phyloP scores from a whole-genome alignment of 495 filamentous ascomycete species.

The Chaetomium cochliodes region DNA sequence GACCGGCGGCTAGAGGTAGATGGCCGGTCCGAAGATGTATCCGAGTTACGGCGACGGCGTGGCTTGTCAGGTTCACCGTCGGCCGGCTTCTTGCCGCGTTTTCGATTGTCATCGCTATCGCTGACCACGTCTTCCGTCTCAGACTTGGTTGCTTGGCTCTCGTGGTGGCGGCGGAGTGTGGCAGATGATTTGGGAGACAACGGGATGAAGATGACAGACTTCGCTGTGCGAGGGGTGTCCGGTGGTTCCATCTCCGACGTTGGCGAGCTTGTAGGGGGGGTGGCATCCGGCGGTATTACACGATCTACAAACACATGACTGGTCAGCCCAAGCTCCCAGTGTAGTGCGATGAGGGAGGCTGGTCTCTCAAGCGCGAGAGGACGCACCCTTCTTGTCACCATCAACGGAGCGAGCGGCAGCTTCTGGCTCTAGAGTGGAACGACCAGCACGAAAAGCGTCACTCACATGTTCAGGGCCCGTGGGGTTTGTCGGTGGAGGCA shows the following conservation, averaged over 20 bases:
- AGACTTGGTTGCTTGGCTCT: constrained; percentile 26
- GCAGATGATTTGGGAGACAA: constrained; percentile 44
- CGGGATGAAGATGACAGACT: constrained; percentile 46
- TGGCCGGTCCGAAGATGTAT: constrained; percentile 37
- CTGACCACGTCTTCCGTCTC: constrained; percentile 18
- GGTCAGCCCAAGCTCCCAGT: neutral
- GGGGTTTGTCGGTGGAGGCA: constrained; percentile 21
- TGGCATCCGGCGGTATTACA: constrained; percentile 30
- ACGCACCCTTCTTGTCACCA: constrained; percentile 36
- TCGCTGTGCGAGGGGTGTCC: constrained; percentile 27
- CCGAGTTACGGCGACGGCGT: constrained; percentile 37
- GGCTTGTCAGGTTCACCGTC: constrained; percentile 12
- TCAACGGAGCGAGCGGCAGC: constrained; percentile 21
- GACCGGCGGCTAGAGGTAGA: constrained; percentile 23
- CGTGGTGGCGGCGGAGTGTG: constrained; percentile 41
- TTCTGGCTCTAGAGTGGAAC: constrained; percentile 30
- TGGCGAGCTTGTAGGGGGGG: neutral
- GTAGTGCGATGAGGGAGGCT: neutral
- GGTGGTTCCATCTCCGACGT: constrained; percentile 14
- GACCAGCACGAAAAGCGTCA: constrained; percentile 38
- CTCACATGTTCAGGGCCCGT: constrained; percentile 42
- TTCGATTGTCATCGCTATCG: constrained; percentile 13
- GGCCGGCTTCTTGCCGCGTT: neutral
- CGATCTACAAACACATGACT: constrained; percentile 36
- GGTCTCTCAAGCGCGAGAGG: constrained; percentile 22